phyloP scores from a whole-genome alignment of 306 rosid species.

The Gillenia trifoliata region DNA sequence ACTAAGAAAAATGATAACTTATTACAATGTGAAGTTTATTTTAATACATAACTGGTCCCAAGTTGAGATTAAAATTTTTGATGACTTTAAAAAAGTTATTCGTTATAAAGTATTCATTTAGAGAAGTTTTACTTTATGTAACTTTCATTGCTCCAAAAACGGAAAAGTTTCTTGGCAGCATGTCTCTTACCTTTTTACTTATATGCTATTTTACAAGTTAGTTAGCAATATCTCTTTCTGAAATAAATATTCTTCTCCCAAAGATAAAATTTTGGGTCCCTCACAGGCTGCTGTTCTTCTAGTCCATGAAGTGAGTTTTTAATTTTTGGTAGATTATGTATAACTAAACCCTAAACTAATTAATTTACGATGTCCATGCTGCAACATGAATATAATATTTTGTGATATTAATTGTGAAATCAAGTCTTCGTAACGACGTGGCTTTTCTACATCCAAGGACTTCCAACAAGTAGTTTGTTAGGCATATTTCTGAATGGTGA shows the following conservation, averaged over 20 bases:
- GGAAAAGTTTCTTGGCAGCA: not conserved
- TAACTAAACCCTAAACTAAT: not conserved
- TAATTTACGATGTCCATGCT: not conserved
- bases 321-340: not conserved
- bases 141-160: not conserved
- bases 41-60: no score
- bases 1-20: no score
- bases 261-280: not conserved
- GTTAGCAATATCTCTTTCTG: not conserved
- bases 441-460: conserved; percentile 29
- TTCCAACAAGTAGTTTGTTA: conserved; percentile 28
- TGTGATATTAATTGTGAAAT: not conserved
- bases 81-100: no score
- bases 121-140: no score
- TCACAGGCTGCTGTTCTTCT: not conserved
- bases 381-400: not conserved
- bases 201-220: no score
- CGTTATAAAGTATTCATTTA: no score
- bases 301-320: not conserved
- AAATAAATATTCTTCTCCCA: not conserved
- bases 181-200: not conserved
- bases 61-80: no score
- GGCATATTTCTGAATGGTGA: conserved; percentile 9
- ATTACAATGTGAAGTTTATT: no score
- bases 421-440: conserved; percentile 20